Conservation (phyloP, 805 yeast species). For the Millerozyma acaciae region DNA sequence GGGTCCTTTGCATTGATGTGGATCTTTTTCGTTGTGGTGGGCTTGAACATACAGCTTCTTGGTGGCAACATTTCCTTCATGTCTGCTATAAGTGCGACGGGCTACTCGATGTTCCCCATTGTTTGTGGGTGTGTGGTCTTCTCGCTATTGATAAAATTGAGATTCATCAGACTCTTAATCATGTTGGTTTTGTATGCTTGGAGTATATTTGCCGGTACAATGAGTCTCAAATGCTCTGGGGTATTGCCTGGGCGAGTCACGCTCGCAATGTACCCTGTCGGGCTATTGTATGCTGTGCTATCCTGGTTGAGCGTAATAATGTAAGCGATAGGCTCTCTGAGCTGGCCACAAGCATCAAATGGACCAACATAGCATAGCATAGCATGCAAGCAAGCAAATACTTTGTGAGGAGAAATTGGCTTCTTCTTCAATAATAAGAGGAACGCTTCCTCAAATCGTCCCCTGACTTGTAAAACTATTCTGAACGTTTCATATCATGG, state of each 20-base stretch:
- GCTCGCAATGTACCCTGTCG: conserved; percentile 65
- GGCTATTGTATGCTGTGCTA: conserved; percentile 54
- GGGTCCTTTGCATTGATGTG: conserved; percentile 62
- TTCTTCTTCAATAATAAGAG: too few relatives aligned
- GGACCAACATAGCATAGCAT: background rate
- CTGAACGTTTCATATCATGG: too few relatives aligned
- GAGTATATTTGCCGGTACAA: conserved; percentile 61
- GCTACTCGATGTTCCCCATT: conserved; percentile 67
- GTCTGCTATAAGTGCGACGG: conserved; percentile 66
- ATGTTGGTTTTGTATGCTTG: conserved; percentile 49
- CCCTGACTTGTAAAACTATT: too few relatives aligned
- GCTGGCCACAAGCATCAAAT: background rate
- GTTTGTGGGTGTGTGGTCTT: conserved; percentile 50
- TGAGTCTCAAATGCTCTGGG: conserved; percentile 62
- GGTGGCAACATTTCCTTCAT: conserved; percentile 62
- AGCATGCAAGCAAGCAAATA: background rate
- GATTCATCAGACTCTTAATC: conserved; percentile 46
- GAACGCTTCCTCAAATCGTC: too few relatives aligned
- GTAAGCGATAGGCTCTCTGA: conserved; percentile 15
- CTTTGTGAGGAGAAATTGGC: too few relatives aligned
- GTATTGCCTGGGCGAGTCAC: conserved; percentile 59
- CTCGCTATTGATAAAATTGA: conserved; percentile 42
- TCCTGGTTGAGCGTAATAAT: conserved; percentile 68
- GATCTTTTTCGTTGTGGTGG: conserved; percentile 58
- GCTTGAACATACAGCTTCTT: conserved; percentile 61